Conservation (phyloP, 2,329 filamentous ascomycete species). For the Microthyrium microscopicum region DNA sequence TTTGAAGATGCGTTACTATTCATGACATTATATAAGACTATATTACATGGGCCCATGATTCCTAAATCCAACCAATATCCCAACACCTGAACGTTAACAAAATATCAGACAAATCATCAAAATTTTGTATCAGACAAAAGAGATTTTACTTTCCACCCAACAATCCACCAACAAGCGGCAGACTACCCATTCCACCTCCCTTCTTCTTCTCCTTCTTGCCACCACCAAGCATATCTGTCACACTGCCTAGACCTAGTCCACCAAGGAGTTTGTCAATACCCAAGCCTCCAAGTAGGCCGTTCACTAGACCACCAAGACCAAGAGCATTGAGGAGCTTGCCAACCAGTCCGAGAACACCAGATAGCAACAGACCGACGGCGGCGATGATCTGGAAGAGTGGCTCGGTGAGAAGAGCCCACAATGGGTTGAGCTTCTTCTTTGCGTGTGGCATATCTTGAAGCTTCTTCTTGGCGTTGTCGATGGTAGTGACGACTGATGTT, state of each 20-base stretch:
- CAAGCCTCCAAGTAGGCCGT: slow-evolving; percentile 59
- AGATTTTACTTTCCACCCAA: slow-evolving; percentile 24
- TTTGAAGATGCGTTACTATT: too few species aligned
- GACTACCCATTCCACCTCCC: slow-evolving; percentile 18
- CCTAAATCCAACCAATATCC: too few species aligned
- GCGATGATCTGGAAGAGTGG: slow-evolving; percentile 86
- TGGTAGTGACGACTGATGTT: slow-evolving; percentile 60
- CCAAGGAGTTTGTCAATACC: slow-evolving; percentile 61
- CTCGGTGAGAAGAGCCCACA: slow-evolving; percentile 70
- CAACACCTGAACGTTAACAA: too few species aligned
- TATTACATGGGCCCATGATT: too few species aligned
- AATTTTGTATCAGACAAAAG: too few species aligned
- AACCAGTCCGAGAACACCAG: slow-evolving; percentile 70
- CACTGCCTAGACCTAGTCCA: slow-evolving; percentile 46
- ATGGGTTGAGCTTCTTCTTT: slow-evolving; percentile 85
- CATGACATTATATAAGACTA: too few species aligned
- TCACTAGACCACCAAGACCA: slow-evolving; percentile 66
- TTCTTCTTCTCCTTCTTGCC: slow-evolving; percentile 38
- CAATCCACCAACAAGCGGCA: slow-evolving; percentile 31
- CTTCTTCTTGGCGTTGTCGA: slow-evolving; percentile 77
- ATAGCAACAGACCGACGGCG: slow-evolving; percentile 67
- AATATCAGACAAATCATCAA: too few species aligned
- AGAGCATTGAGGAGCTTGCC: slow-evolving; percentile 66
- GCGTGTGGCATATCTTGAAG: slow-evolving; percentile 84
- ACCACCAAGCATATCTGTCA: slow-evolving; percentile 36